Base-by-base conservation (phyloP, 2,329 filamentous ascomycete species). In the Shiraia bambusicola region DNA sequence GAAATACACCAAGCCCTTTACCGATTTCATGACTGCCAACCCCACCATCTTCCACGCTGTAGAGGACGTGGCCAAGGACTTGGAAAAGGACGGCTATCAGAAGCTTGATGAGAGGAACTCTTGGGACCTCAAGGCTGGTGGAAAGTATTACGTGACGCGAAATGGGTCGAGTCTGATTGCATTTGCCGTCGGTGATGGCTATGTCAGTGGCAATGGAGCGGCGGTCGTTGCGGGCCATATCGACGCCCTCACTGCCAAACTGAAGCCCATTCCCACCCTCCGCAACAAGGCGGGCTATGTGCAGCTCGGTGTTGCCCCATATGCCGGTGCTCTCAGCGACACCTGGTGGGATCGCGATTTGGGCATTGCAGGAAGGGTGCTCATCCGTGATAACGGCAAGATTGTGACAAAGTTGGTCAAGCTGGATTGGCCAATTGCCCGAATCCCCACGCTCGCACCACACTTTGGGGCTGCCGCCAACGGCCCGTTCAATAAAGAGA, bases 301-400 rank as follows among this genome's bases (percentile, higher is more conserved):
- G 19, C 89, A 97, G 73, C 79, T 97, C 6, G 92, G 88, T 16
- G 88, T 97, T 38, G 91, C 93, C 2, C 93, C 88, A 1, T 98
- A 97, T 65, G 92, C 90, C 8, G 92, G 93, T 36, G 90, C 77
- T 1, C 72, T 97, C 48, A 93, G 91, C 65, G 76, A 78, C 49
- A 97, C 93, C 1, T 97, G 93, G 93, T 97, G 91, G 92, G 93
- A 97, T 69, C 82, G 93, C 27, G 93, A 98, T 68, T 78, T 98
- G 37, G 85, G 87, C 52, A 87, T 97, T 57, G 93, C 90, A 51
- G 93, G 93, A 28, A 79, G 90, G 31, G 92, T 97, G 3, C 76
- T 97, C 34, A 84, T 97, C 32, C 87, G 84, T 50, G 84, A 95
- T 56, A 66, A 77, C 4, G 86, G 86, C 54, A 94, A 92, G 77